These are phyloP conservation scores for Tulasnella sp. DNA, from an alignment of 768 basidiomycete species.

Conservation along the genomic window DNA sequence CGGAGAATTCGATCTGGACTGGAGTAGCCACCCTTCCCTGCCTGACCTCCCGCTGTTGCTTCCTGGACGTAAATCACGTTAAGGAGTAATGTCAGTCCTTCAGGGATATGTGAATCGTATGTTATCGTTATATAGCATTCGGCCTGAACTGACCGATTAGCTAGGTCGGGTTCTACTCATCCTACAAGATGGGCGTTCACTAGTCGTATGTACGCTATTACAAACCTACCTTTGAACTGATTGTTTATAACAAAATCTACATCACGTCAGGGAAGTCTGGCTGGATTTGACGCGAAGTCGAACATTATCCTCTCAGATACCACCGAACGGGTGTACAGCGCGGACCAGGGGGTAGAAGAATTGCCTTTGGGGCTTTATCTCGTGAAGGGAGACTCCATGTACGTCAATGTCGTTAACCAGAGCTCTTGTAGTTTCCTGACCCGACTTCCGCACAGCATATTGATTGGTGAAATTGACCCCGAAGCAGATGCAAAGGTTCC, in stretches of 20 bases:
- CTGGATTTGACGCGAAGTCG: constrained; percentile 89
- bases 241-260: not conserved
- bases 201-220: constrained; percentile 50
- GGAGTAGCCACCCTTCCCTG: no score
- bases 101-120: constrained; percentile 84
- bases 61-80: no score
- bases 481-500: constrained; percentile 63
- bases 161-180: constrained; percentile 86
- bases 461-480: constrained; percentile 80
- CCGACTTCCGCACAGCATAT: constrained; percentile 35
- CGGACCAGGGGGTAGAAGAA: constrained; percentile 89
- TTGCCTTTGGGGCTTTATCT: constrained; percentile 89
- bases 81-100: constrained; percentile 90
- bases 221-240: not conserved
- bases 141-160: not conserved
- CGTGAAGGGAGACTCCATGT: constrained; percentile 99
- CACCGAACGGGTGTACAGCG: constrained; percentile 83
- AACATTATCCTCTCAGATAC: constrained; percentile 92
- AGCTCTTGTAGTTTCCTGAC: not conserved
- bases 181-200: constrained; percentile 90
- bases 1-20: no score
- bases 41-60: no score
- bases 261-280: constrained; percentile 60
- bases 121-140: constrained; percentile 22
- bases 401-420: constrained; percentile 28